Conservation (phyloP, 176 grass and related monocot genomes). For the Typha latifolia region DNA sequence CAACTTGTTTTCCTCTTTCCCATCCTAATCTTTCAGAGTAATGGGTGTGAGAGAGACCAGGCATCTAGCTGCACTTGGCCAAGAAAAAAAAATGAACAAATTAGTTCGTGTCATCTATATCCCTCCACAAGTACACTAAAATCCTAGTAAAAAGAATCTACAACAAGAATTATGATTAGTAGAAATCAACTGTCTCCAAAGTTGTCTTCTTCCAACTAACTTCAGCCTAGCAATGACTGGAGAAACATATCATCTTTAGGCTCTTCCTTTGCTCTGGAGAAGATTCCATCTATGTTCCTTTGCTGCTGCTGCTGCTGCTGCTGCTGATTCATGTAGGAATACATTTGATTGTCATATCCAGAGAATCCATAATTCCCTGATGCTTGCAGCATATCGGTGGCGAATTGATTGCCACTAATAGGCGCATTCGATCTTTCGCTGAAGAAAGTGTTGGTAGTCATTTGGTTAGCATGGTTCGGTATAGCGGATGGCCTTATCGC, state of each 20-base stretch:
- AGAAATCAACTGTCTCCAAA: not conserved
- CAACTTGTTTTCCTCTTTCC: not conserved
- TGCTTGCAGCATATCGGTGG: not conserved
- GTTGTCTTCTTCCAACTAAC: not conserved
- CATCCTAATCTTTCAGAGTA: not conserved
- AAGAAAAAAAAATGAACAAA: not conserved
- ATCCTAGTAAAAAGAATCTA: not conserved
- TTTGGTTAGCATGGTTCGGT: conserved; percentile 3
- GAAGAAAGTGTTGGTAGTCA: not conserved
- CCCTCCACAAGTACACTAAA: not conserved
- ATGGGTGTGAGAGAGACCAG: not conserved
- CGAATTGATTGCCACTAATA: too few relatives aligned
- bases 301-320: not conserved
- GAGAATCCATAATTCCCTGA: not conserved
- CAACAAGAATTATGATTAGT: not conserved
- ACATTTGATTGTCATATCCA: not conserved
- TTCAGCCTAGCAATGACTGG: conserved; percentile 2
- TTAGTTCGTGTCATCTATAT: not conserved
- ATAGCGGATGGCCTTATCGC: conserved; percentile 12
- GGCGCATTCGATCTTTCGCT: not conserved
- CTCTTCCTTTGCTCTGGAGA: conserved; percentile 1
- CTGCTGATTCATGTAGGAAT: conserved; percentile 7
- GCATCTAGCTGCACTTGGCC: not conserved
- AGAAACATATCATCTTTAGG: not conserved
- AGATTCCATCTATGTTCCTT: not conserved